Base-by-base conservation (phyloP, 305 asterid species). In the Fraxinus xanthoxyloides region DNA sequence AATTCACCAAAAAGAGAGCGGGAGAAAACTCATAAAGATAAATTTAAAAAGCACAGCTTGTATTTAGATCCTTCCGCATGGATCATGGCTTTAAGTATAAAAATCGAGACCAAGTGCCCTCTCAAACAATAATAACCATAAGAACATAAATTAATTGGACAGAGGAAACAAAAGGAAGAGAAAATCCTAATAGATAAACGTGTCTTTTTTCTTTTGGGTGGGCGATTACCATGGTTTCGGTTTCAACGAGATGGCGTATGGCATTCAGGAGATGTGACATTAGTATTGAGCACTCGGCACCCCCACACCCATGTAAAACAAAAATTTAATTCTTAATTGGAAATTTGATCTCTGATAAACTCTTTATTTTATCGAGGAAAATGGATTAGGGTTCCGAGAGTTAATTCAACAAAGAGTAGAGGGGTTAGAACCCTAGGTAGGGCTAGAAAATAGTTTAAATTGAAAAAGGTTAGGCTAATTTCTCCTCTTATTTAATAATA, bases 181-280 rank as follows among this genome's bases (percentile, higher is more conserved):
- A 3, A 35, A 80, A 51, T 28, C 23, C 30, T 23, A 12, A 67
- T 23, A 3, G 34, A 24, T 54, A 59, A 87, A 19, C 21, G 51
- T 3, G 12, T 30, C 19, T 3, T 2, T 35, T 35, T 51, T 51
- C 10, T 72, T 28, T 6, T 5, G 73, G 73, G 36, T 51, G 67
- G 23, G 7, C 15, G 54, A 56, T 85, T 88, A 93, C 95, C 95
- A 92, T 92, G 82, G 89, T 78, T 89, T 86, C 87, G 80, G 87
- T 81, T 78, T 87, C 91, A 77, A 89, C 91, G 72, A 88, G 90
- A 78, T 85, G 88, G 75, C 87, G 89, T 86, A 86, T 81, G 81
- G 87, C 87, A 34, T 78, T 69, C 89, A 88, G 87, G 83, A 89
- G 84, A 85, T 90, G 34, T 85, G 91, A 85, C 89, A 85, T 88